Evolutionary conservation across 2,329 filamentous ascomycete genomes (phyloP).

Genomic region (Cercospora zeina): DNA sequence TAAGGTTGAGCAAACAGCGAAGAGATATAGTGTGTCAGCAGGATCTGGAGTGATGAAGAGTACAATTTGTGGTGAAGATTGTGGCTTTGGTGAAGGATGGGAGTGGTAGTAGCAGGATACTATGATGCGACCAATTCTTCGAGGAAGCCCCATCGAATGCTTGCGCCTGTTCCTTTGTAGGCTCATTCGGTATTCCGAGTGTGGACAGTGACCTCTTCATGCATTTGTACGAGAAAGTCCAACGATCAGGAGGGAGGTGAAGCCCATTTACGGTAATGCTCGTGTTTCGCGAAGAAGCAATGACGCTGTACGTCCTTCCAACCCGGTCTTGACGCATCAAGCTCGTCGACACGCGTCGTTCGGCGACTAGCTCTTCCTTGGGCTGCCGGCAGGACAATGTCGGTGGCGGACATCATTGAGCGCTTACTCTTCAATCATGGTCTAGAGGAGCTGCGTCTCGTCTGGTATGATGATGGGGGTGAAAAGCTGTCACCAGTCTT

Average conservation of each 20-base stretch:
- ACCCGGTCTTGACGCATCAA: background rate
- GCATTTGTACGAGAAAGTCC: too few species aligned
- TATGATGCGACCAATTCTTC: background rate
- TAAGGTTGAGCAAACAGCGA: background rate
- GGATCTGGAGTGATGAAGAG: background rate
- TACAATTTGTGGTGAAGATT: background rate
- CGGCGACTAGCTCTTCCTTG: background rate
- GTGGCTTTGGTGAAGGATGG: background rate
- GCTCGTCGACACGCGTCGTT: background rate
- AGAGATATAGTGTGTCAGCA: conserved; percentile 2
- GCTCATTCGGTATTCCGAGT: too few species aligned
- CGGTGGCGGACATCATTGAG: background rate
- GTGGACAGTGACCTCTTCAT: too few species aligned
- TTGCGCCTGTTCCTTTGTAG: background rate
- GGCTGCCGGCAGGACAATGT: conserved; percentile 8
- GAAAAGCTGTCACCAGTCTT: background rate
- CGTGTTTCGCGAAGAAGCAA: too few species aligned
- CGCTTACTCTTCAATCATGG: background rate
- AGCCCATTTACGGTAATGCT: too few species aligned
- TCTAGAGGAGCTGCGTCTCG: background rate
- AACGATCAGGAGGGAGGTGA: too few species aligned
- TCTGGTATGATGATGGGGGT: background rate
- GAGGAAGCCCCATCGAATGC: background rate
- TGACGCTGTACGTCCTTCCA: background rate
- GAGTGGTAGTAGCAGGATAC: background rate